These are phyloP conservation scores for Agrocybe chaxingu DNA, from an alignment of 768 basidiomycete genomes.

Conservation along the genomic window DNA sequence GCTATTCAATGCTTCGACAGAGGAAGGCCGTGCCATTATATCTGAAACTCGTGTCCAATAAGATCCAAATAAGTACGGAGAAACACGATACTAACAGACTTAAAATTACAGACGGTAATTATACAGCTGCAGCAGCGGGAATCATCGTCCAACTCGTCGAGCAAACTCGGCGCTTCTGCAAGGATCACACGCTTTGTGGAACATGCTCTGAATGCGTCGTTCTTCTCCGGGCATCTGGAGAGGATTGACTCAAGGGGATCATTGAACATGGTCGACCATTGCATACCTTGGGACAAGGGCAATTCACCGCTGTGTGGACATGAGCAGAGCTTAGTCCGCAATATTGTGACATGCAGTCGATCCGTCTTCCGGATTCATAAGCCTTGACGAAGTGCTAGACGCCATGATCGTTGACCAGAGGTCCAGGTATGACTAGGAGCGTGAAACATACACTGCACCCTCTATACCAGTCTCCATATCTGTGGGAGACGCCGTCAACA, in stretches of 20 bases:
- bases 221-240: constrained; percentile 41
- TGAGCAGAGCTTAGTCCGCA: constrained; percentile 59
- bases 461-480: constrained; percentile 42
- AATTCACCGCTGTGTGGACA: constrained; percentile 57
- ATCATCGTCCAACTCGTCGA: constrained; percentile 21
- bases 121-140: neutral
- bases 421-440: constrained; percentile 3
- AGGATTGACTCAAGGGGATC: too few species aligned
- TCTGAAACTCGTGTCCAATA: too few species aligned
- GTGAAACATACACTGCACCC: constrained; percentile 34
- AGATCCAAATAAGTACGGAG: too few species aligned
- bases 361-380: constrained; percentile 59
- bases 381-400: constrained; percentile 58
- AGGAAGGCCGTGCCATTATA: too few species aligned
- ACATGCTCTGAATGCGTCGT: constrained; percentile 59
- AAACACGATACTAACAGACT: constrained; percentile 1
- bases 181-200: constrained; percentile 59
- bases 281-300: constrained; percentile 45
- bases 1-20: too few species aligned
- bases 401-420: constrained; percentile 3
- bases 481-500: constrained; percentile 17
- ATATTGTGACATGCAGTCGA: constrained; percentile 48
- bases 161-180: constrained; percentile 42
- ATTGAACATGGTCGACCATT: neutral
- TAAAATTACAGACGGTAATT: neutral